Conservation (phyloP, 1,284 basidiomycete genomes). For the Cutaneotrichosporon spelunceum region DNA sequence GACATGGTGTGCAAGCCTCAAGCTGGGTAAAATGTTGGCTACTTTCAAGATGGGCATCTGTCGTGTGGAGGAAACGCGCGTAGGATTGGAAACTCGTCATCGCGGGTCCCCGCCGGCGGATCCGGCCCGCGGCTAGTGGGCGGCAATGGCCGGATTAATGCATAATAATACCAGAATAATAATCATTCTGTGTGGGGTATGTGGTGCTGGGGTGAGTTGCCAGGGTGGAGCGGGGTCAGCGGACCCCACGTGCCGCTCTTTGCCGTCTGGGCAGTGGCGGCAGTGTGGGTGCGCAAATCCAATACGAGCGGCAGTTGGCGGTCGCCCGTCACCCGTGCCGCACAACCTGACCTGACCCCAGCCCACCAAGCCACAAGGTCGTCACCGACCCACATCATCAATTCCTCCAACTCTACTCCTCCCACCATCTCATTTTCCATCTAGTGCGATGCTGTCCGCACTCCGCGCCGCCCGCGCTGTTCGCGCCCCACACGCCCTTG, state of each 20-base stretch:
- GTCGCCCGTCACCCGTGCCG: not conserved
- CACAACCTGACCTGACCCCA: not conserved
- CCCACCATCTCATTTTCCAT: not conserved
- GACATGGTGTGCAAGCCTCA: not conserved
- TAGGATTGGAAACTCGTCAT: not conserved
- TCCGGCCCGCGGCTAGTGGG: not conserved
- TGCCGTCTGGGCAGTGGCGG: not conserved
- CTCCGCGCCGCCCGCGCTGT: constrained; percentile 5
- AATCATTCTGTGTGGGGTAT: no score
- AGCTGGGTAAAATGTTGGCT: not conserved
- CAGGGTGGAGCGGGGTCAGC: not conserved
- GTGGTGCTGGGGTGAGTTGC: no score
- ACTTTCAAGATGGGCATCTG: not conserved
- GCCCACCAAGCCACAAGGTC: not conserved
- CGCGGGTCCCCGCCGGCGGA: not conserved
- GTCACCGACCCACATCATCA: not conserved
- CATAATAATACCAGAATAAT: not conserved
- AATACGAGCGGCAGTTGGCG: constrained; percentile 1
- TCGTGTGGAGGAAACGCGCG: not conserved
- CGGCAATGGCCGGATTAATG: not conserved
- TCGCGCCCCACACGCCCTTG: constrained; percentile 3
- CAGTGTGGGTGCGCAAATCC: constrained; percentile 5
- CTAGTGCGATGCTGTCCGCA: constrained; percentile 9
- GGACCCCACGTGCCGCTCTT: constrained; percentile 1
- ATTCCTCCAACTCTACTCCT: not conserved